Percentiles rank a stretch among this genome's conserved stretches.
phyloP scores from a whole-genome alignment of 192 early-diverging fungal species.

The Gryganskiella cystojenkinii region DNA sequence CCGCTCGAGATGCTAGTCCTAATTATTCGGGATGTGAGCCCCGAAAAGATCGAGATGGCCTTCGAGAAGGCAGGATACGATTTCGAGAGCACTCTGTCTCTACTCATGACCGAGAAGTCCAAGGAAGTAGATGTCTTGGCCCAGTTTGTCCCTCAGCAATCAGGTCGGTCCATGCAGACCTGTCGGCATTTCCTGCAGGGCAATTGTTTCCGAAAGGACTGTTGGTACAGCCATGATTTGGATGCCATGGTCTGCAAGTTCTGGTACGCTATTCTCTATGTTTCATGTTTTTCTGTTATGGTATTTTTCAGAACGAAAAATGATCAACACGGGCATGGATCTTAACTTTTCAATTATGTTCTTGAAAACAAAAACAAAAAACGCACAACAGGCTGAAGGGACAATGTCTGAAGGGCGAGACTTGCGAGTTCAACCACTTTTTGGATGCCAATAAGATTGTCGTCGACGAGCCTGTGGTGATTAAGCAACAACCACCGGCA shows the following conservation, averaged over 20 bases:
- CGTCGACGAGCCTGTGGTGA: background rate
- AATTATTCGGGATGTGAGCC: constrained; percentile 54
- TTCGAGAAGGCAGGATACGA: constrained; percentile 56
- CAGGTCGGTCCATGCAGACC: constrained; percentile 40
- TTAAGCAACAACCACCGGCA: constrained; percentile 29
- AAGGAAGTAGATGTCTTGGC: constrained; percentile 8
- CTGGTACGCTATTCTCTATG: constrained; percentile 50
- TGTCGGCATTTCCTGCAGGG: constrained; percentile 67
- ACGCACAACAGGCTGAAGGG: constrained; percentile 57
- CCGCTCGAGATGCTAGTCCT: constrained; percentile 56
- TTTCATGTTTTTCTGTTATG: background rate
- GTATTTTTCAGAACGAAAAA: background rate
- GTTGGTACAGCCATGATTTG: constrained; percentile 66
- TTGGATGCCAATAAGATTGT: constrained; percentile 49
- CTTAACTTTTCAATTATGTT: constrained; percentile 4
- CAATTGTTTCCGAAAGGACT: constrained; percentile 65
- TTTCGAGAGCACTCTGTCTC: constrained; percentile 54
- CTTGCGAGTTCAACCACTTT: constrained; percentile 63
- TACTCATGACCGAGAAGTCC: constrained; percentile 23
- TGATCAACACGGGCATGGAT: background rate
- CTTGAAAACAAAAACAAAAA: background rate
- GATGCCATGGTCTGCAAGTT: constrained; percentile 66
- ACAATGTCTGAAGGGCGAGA: constrained; percentile 62
- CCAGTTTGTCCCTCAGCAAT: constrained; percentile 3
- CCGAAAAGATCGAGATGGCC: constrained; percentile 48